Evolutionary conservation across 2,329 filamentous ascomycete genomes (phyloP).

Genomic region (Fusarium sp.): DNA sequence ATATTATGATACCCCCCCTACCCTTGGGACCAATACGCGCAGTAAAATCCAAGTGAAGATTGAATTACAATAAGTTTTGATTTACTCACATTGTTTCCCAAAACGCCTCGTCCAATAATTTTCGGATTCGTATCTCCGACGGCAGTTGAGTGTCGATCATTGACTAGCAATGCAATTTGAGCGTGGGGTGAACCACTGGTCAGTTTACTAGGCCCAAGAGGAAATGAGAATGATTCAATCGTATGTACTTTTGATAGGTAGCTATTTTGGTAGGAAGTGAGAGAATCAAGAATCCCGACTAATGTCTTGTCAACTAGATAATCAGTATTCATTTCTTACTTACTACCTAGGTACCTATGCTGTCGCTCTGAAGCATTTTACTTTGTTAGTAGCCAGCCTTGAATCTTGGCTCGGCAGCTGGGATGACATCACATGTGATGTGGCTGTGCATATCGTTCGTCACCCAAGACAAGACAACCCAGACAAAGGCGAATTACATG

Average conservation of each 20-base stretch:
- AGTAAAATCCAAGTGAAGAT: slow-evolving; percentile 16
- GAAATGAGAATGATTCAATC: not conserved
- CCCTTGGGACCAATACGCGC: slow-evolving; percentile 6
- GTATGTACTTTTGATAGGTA: not conserved
- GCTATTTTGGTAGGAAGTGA: too few relatives aligned
- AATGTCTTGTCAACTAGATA: not conserved
- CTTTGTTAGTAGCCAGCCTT: slow-evolving; percentile 1
- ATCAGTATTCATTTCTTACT: not conserved
- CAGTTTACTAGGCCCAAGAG: not conserved
- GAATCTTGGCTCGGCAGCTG: slow-evolving; percentile 6
- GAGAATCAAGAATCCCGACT: not conserved
- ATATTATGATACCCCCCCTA: slow-evolving; percentile 38
- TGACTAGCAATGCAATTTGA: slow-evolving; percentile 4
- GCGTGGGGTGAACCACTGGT: slow-evolving; percentile 20
- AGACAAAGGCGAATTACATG: slow-evolving; percentile 42
- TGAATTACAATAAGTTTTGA: slow-evolving; percentile 6
- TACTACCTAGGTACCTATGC: not conserved
- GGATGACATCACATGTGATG: slow-evolving; percentile 50
- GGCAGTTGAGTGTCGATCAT: slow-evolving; percentile 40
- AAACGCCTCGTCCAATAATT: slow-evolving; percentile 11
- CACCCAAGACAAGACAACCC: slow-evolving; percentile 36
- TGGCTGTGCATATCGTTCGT: slow-evolving; percentile 47
- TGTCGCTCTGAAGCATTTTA: not conserved
- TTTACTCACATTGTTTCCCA: slow-evolving; percentile 4
- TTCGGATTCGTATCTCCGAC: slow-evolving; percentile 29